Evolutionary conservation across 2,329 filamentous ascomycete genomes (phyloP), one percentile per base, ranked within the genome.

Genomic region (Epichloe amarillans): DNA sequence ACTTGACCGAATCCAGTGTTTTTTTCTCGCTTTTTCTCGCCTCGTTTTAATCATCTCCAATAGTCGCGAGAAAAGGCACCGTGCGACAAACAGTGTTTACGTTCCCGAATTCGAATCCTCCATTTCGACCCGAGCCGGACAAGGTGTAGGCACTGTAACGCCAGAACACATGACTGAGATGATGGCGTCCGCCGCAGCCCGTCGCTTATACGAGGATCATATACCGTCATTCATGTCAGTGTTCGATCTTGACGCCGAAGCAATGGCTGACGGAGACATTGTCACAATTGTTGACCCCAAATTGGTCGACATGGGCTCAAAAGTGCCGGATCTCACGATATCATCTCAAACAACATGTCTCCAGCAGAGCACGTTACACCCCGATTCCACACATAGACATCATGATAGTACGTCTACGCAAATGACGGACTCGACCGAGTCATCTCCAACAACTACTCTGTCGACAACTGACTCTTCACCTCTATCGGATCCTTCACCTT

Each of bases 381-480:
- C 69, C 3, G 73, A 77, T 58, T 62, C 71, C 54, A 72, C 72
- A 56, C 86, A 88, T 67, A 81, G 83, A 61, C 84, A 87, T 64
- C 77, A 82, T 63, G 79, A 87, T 63, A 88, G 84, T 69, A 84
- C 80, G n/a, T 90, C 84, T 7, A 88, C 85, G 3, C 83, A 85
- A 55, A 77, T 77, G 50, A 87, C 86, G 15, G 88, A 87, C 56
- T 97, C 93, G 1, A 87, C 87, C 41, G 90, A 95, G 62, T 95
- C 91, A 21, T 97, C 91, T 8, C 93, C 93, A 1, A 97, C 91
- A 7, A 96, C 90, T 3, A 95, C 91, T 2, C 79, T 93, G 47
- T 95, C 89, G 5, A 95, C 88, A 19, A 88, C 91, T 56, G 91
- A 95, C 69, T 94, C 90, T 5, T 91, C 88, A 8, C 88, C 88